phyloP scores from a whole-genome alignment of 2,329 filamentous ascomycete species.

The Diaporthe nobilis region DNA sequence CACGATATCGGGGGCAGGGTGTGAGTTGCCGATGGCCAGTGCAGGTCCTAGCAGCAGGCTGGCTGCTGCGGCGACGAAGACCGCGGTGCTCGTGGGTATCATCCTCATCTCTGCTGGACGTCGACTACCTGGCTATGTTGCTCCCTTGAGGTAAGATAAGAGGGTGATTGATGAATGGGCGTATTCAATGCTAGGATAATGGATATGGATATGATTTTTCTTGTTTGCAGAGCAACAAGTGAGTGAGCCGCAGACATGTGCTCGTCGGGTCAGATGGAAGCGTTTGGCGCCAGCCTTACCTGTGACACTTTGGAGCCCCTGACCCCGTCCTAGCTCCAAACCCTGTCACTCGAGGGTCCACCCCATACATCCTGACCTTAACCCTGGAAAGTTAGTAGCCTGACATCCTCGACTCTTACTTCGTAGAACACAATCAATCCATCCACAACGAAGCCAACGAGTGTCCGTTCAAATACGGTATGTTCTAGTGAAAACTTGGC shows the following conservation, averaged over 20 bases:
- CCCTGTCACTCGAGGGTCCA: neutral
- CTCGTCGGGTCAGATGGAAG: neutral
- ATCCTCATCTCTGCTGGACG: neutral
- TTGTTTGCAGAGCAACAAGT: neutral
- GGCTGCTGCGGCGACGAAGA: neutral
- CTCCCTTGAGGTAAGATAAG: neutral
- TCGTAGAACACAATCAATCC: neutral
- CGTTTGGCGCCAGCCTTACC: conserved; percentile 18
- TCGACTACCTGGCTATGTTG: neutral
- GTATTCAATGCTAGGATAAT: too few relatives aligned
- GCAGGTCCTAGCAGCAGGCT: conserved; percentile 30
- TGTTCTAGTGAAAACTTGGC: too few relatives aligned
- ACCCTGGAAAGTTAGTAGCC: neutral
- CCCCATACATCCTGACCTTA: neutral
- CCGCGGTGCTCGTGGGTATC: conserved; percentile 4
- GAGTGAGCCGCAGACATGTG: neutral
- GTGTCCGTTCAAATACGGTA: too few relatives aligned
- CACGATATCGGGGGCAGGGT: neutral
- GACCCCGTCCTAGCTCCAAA: conserved; percentile 3
- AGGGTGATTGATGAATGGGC: neutral
- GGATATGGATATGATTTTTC: neutral
- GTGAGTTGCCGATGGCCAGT: neutral
- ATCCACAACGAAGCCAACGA: too few relatives aligned
- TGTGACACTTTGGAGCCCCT: conserved; percentile 26
- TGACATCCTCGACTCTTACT: neutral